Base-by-base conservation (phyloP, 2,329 filamentous ascomycete genomes). In the Tolypocladium tundrense region DNA sequence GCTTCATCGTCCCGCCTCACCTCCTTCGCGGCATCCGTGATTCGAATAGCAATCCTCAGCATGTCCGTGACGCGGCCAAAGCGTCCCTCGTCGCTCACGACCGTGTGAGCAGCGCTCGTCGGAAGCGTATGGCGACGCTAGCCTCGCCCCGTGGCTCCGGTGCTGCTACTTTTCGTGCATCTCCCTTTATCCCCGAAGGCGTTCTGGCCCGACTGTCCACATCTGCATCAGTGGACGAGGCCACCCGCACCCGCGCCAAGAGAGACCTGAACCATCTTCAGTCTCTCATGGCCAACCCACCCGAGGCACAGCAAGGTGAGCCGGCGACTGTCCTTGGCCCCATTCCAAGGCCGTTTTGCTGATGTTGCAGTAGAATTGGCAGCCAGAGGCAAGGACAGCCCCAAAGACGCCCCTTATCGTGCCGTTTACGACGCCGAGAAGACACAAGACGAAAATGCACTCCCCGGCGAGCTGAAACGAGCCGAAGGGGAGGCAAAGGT, bases 1-100 rank as follows among this genome's bases (percentile, higher is more conserved):
- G 74, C 65, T 73, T 68, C 59, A 72, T 78, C 58, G 72, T 79
- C 5, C 77, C 77, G 24, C 77, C 77, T 24, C 74, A 80, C 58
- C 69, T 80, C 13, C 70, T 80, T 27, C 68, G 65, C 39, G 71
- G 70, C 57, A 77, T 80, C 55, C 73, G 74, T 40, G 68, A 75
- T 53, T 73, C 72, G 42, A 61, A 69, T 3, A 59, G 62, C 59
- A 77, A 77, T 42, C 66, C 72, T 2, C 68, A 74, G 2, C 59
- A 64, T 5, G 63, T 73, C 41, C 72, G 75, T 31, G 59, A 70
- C 39, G 67, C 71, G 8, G 77, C 77, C 33, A 67, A 63, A 11
- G 59, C 63, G 21, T 71, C 70, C 1, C 69, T 79, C 19, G 60
- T 64, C 10, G 66, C 71, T 35, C 70, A 71, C 54, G 69, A 72